Evolutionary conservation across 345 rosid species (phyloP), one percentile per base, ranked within the genome.

Genomic region (Lepidium didymum): DNA sequence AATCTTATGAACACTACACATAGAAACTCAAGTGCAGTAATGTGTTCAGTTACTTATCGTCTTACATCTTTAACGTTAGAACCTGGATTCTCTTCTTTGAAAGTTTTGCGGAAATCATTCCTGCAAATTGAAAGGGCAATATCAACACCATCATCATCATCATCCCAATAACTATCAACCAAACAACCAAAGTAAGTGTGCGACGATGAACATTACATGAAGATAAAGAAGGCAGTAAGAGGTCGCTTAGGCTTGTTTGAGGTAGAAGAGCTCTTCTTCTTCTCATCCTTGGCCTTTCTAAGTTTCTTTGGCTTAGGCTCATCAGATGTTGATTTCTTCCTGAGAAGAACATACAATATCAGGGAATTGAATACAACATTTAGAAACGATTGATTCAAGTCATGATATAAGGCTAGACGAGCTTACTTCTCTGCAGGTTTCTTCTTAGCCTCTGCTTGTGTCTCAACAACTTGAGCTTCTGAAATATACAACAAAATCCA

Each of bases 391-490:
- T 9, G 3, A 23, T 9, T 43, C 4, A 27, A 51, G 0, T 13
- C 0, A 21, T 6, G 2, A 46, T n/a, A 1, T 8, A 41, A 42
- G 19, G 21, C 11, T 19, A 33, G 4, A 59, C 3, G 35, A 60
- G 66, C 6, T 7, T 41, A 86, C 96, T 87, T 89, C 69, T 91
- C 99, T 12, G 74, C 78, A 11, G 91, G 73, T 6, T 85, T 86
- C 76, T 83, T 83, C 82, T 81, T 87, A 33, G 55, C 81, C 47
- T 89, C 93, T 18, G 89, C 45, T 13, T 87, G 75, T 31, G 37
- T 80, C 73, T 86, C 99, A 14, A 87, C 85, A 58, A 87, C 90
- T 72, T 86, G 92, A 18, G 99, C 80, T 80, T 81, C 97, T 88
- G 71, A 41, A 73, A 19, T n/a, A 15, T 29, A 27, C 41, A 55